These are phyloP conservation scores for Oryza punctata DNA, from an alignment of 176 grass and related monocot genomes.

Conservation along the genomic window DNA sequence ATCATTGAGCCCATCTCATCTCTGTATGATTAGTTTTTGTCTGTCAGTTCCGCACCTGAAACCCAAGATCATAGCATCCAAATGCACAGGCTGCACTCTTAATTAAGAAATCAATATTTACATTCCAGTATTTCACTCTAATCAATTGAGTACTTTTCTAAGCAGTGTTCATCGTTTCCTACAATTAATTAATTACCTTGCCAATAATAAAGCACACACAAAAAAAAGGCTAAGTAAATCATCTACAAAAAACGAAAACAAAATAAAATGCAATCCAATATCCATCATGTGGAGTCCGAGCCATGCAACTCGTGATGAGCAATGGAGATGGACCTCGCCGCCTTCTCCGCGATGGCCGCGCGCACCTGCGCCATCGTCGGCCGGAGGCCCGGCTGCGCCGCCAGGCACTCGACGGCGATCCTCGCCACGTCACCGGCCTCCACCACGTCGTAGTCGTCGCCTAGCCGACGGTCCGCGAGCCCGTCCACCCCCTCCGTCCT, in stretches of 20 bases:
- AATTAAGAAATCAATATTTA: background rate
- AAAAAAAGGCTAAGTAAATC: background rate
- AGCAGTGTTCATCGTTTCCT: background rate
- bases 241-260: background rate
- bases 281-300: background rate
- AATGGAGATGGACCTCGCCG: constrained; percentile 33
- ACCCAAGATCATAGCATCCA: background rate
- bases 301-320: background rate
- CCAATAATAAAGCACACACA: background rate
- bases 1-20: constrained; percentile 16
- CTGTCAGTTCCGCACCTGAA: background rate
- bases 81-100: background rate
- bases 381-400: constrained; percentile 60
- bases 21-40: background rate
- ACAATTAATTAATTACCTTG: background rate
- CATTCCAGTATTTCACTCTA: constrained; percentile 8
- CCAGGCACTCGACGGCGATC: constrained; percentile 53
- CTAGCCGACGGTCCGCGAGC: constrained; percentile 57
- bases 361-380: constrained; percentile 65
- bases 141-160: background rate
- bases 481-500: constrained; percentile 21
- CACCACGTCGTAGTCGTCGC: constrained; percentile 23
- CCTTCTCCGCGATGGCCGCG: constrained; percentile 48
- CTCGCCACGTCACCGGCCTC: constrained; percentile 53
- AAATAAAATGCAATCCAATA: background rate